phyloP scores from a whole-genome alignment of 2,329 filamentous ascomycete species.

The Westerdykella ornata region DNA sequence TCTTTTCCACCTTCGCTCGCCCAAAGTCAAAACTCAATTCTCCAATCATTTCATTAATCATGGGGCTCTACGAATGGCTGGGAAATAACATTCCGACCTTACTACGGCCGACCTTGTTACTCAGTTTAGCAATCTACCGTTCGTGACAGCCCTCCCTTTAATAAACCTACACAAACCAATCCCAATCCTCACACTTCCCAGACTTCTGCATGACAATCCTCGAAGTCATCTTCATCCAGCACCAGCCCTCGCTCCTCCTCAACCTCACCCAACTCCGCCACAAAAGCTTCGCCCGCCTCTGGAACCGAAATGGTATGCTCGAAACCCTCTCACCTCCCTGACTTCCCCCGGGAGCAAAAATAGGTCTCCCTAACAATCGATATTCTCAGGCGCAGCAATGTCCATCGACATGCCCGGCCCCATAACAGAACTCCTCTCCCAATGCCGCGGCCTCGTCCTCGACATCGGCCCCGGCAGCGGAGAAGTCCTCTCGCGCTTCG shows the following conservation, averaged over 20 bases:
- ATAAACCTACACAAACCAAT: background rate
- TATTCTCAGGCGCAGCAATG: constrained; percentile 32
- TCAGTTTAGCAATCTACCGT: constrained; percentile 26
- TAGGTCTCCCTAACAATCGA: too few relatives aligned
- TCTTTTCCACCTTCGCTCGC: background rate
- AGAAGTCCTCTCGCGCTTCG: constrained; percentile 44
- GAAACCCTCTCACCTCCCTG: background rate
- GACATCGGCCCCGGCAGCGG: constrained; percentile 47
- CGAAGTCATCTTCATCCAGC: constrained; percentile 25
- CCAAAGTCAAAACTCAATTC: constrained; percentile 2
- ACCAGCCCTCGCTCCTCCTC: constrained; percentile 22
- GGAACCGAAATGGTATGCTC: constrained; percentile 24
- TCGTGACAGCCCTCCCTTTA: too few relatives aligned
- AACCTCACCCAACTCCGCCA: constrained; percentile 25
- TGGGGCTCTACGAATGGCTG: constrained; percentile 9
- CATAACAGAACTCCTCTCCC: constrained; percentile 19
- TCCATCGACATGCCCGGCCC: constrained; percentile 34
- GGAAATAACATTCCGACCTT: constrained; percentile 18
- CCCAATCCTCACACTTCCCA: constrained; percentile 7
- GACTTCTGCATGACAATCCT: constrained; percentile 33
- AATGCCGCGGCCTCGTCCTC: constrained; percentile 31
- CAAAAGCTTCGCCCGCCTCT: constrained; percentile 32
- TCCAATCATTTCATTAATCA: background rate
- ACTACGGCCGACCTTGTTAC: constrained; percentile 24
- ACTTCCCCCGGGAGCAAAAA: too few relatives aligned